Base-by-base conservation (phyloP, 345 rosid genomes). In the Rhodamnia rubescens region DNA sequence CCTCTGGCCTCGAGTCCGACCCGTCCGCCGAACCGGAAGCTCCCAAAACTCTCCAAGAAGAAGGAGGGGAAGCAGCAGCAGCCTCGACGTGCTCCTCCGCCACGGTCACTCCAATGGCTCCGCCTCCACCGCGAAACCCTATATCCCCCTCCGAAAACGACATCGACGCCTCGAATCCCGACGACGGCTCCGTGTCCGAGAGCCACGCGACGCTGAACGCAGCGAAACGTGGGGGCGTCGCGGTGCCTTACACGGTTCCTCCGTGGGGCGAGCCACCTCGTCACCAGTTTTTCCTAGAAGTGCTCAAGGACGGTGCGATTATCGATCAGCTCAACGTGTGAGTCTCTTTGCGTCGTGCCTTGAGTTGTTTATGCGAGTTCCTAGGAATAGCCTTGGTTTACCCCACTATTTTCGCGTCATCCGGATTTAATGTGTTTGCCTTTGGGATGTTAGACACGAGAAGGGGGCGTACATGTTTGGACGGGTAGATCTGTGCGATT, bases 381-480 rank as follows among this genome's bases (percentile, higher is more conserved):
- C 74, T 59, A 6, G 5, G 85, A 24, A 42, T 8, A 49, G 15
- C 55, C 24, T 27, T 16, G 27, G 6, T 8, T 44, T 26, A 51
- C 44, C 44, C 44, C 22, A 2, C 29, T 40, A 8, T 53, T 75
- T 85, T 42, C 13, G 50, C 21, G 51, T 52, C 58, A 61, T 6
- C 53, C 16, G 64, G 58, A 84, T 64, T 49, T 44, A 47, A 44
- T 50, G 75, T 27, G 50, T n/a, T n/a, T 53, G 58, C 55, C 85
- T 74, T 16, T 82, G 69, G 16, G 54, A 27, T 82, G 24, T 6
- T 52, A 97, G 99, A 82, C 83, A 85, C 83, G 91, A 95, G 90
- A 97, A 96, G 86, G 99, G 99, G 82, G 99, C 99, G 59, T 97
- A 94, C 90, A 88, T 97, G 99, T 96, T 96, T 92, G 99, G 99